Evolutionary conservation across 2,329 filamentous ascomycete species (phyloP), one percentile per base, ranked within the genome.

Genomic region (Fusarium robinianum): DNA sequence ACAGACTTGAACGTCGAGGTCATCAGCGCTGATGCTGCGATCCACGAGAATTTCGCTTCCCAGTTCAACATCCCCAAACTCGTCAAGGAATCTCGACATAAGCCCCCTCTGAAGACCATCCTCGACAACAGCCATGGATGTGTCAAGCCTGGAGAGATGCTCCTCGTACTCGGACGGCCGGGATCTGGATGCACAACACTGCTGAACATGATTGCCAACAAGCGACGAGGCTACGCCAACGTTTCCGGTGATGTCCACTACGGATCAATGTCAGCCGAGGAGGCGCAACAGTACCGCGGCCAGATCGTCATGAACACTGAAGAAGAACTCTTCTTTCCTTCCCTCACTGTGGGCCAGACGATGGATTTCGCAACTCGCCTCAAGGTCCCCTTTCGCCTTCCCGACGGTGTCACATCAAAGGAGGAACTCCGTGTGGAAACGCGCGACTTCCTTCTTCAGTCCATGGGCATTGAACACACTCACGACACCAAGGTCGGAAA

Each of bases 271-370:
- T 74, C 57, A 68, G 77, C 66, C 57, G 73, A 59, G 62, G 79
- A 71, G 46, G 54, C 70, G 26, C 71, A 76, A 62, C 71, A 64
- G 8, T 83, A 80, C 53, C 69, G 74, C 2, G 76, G 78, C 2
- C 78, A 84, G 53, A 81, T 84, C 34, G 75, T 87, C 25, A 76
- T 88, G 48, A 90, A 90, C 66, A 88, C 84, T 14, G 83, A 87
- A 3, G 87, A 90, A 60, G 83, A 76, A 48, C 41, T 74, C 3
- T 73, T 74, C 58, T 90, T 87, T 49, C 83, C 87, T 0, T 79
- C 84, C 1, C 69, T 91, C 6, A 87, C 83, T 1, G 86, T 90
- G 2, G 78, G 80, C 4, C 77, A 88, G 57, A 90, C 87, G 0
- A 73, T 90, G 23, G 75, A 80, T 30, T 90, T 90, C 64, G 87